Percentiles rank a stretch among this genome's conserved stretches.
Evolutionary conservation across 331 rosid species (phyloP).

Genomic region (Pyracantha coccinea): DNA sequence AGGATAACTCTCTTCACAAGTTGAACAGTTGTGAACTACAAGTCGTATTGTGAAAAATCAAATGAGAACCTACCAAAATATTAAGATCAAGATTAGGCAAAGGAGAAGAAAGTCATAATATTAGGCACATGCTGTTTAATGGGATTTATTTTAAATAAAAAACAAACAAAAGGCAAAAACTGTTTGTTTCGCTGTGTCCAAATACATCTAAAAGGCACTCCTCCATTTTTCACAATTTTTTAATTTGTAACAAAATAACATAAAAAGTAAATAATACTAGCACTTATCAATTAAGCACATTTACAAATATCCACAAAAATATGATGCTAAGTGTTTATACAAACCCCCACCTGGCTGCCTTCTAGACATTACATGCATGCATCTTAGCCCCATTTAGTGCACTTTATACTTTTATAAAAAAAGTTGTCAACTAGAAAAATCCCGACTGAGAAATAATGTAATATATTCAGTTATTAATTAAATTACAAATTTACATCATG

Average conservation of each 20-base stretch:
- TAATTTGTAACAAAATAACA: background rate
- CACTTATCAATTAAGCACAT: background rate
- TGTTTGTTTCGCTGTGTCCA: too few relatives aligned
- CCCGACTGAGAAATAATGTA: too few relatives aligned
- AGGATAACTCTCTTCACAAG: too few relatives aligned
- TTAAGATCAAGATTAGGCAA: too few relatives aligned
- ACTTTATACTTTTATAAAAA: background rate
- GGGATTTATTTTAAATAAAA: too few relatives aligned
- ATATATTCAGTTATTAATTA: too few relatives aligned
- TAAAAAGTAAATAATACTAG: background rate
- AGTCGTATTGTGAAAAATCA: too few relatives aligned
- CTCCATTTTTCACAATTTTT: background rate
- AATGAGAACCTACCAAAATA: too few relatives aligned
- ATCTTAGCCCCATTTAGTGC: background rate
- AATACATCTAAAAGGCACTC: background rate
- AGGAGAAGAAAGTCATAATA: background rate
- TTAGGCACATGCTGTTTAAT: background rate
- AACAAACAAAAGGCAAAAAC: too few relatives aligned
- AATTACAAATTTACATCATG: too few relatives aligned
- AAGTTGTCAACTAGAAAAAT: too few relatives aligned
- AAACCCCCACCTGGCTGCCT: background rate
- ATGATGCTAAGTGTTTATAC: constrained; percentile 2
- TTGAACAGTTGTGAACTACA: too few relatives aligned
- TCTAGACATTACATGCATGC: background rate
- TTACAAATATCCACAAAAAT: background rate